Conservation (phyloP, 768 basidiomycete species). For the Rhodocollybia butyracea region DNA sequence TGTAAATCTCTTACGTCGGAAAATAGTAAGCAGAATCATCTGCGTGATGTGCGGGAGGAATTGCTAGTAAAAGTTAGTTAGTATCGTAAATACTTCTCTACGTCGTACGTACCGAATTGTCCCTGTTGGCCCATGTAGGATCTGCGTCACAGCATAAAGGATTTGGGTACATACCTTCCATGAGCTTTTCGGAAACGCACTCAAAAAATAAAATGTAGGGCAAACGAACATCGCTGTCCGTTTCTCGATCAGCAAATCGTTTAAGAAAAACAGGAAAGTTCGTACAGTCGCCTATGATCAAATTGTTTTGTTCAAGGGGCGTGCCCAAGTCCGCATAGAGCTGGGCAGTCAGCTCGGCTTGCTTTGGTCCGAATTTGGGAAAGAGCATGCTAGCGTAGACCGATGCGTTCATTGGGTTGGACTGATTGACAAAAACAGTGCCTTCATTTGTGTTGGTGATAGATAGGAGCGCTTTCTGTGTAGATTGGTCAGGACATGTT, state of each 20-base stretch:
- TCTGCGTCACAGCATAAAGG: background rate
- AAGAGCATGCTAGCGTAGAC: constrained; percentile 21
- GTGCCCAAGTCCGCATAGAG: constrained; percentile 16
- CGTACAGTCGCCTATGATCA: constrained; percentile 24
- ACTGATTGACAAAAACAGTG: constrained; percentile 20
- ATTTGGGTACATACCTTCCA: constrained; percentile 27
- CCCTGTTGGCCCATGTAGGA: constrained; percentile 9
- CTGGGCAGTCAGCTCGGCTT: constrained; percentile 2
- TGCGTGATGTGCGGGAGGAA: constrained; percentile 19
- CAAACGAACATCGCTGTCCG: constrained; percentile 31
- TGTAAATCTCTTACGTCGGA: constrained; percentile 6
- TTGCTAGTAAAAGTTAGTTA: background rate
- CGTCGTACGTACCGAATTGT: constrained; percentile 16
- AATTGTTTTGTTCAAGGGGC: constrained; percentile 15
- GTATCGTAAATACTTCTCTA: background rate
- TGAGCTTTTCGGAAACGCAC: constrained; percentile 23
- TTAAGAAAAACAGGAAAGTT: background rate
- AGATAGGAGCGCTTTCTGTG: constrained; percentile 20
- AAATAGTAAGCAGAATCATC: constrained; percentile 15
- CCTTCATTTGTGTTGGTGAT: constrained; percentile 32
- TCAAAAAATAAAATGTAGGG: constrained; percentile 28
- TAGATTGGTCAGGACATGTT: background rate
- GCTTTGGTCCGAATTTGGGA: constrained; percentile 17
- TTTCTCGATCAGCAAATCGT: background rate
- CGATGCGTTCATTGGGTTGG: constrained; percentile 10